A percentile compares a stretch with the other conserved stretches of the same genome.
Evolutionary conservation across 2,329 filamentous ascomycete species (phyloP).

Genomic region (Exophiala phaeomuriformis): DNA sequence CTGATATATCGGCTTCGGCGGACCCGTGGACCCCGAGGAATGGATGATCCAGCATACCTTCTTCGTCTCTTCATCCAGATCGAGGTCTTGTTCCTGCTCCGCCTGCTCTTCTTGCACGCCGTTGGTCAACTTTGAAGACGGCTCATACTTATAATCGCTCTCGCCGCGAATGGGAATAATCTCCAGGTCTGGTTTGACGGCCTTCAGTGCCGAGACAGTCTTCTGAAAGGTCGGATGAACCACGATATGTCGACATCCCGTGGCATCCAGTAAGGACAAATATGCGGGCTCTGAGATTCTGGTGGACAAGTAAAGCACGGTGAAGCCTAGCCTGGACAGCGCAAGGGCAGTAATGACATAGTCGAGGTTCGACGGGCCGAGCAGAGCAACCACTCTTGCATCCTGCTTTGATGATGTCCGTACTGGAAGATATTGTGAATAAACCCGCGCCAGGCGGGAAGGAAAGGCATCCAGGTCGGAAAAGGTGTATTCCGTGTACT

Average conservation of each 20-base stretch:
- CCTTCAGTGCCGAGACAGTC: constrained; percentile 25
- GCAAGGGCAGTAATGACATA: constrained; percentile 34
- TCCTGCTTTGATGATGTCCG: constrained; percentile 2
- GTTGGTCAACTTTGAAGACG: not conserved
- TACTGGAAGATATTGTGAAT: constrained; percentile 6
- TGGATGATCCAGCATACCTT: constrained; percentile 40
- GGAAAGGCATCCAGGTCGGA: constrained; percentile 13
- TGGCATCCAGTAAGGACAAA: constrained; percentile 33
- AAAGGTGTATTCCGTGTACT: constrained; percentile 22
- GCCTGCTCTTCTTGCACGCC: constrained; percentile 18
- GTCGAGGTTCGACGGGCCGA: constrained; percentile 18
- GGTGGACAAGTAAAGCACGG: constrained; percentile 49
- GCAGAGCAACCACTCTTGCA: not conserved
- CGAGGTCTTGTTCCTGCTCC: constrained; percentile 30
- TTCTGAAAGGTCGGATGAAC: constrained; percentile 28
- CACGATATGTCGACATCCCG: constrained; percentile 34
- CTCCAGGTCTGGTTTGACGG: constrained; percentile 23
- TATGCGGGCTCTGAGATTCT: constrained; percentile 48
- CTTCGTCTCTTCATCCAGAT: constrained; percentile 18
- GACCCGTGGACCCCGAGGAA: constrained; percentile 45
- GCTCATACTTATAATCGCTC: constrained; percentile 21
- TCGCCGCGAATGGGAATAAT: constrained; percentile 29
- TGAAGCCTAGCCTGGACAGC: constrained; percentile 49
- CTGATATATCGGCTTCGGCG: constrained; percentile 41
- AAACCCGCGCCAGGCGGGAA: constrained; percentile 2